Percentiles rank a stretch among this genome's conserved stretches.
These are phyloP conservation scores for Lactarius sanguifluus DNA, from an alignment of 768 basidiomycete species.

Conservation along the genomic window DNA sequence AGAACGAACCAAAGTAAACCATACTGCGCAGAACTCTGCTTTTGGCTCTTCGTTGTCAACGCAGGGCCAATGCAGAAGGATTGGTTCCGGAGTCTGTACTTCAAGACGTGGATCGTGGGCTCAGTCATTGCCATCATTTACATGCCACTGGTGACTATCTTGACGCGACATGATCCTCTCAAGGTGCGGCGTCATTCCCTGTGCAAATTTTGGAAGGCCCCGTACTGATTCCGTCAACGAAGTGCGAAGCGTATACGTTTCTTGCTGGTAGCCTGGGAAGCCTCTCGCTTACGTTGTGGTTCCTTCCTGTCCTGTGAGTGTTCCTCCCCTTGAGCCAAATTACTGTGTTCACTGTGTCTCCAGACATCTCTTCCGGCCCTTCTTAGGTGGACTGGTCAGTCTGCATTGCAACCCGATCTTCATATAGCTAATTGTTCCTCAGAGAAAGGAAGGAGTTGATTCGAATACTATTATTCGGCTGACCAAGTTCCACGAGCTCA, in stretches of 20 bases:
- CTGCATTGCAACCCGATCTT: slow-evolving; percentile 4
- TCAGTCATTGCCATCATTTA: slow-evolving; percentile 58
- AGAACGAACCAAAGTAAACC: slow-evolving; percentile 5
- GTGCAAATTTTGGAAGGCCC: background rate
- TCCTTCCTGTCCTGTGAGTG: slow-evolving; percentile 63
- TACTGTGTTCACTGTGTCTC: slow-evolving; percentile 10
- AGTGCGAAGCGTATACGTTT: slow-evolving; percentile 73
- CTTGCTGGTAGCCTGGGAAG: slow-evolving; percentile 69
- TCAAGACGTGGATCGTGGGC: slow-evolving; percentile 70
- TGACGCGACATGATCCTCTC: slow-evolving; percentile 57
- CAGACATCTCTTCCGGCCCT: slow-evolving; percentile 66
- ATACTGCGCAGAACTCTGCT: slow-evolving; percentile 63
- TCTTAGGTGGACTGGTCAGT: slow-evolving; percentile 59
- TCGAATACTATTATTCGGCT: slow-evolving; percentile 63
- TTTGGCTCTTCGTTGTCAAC: slow-evolving; percentile 83
- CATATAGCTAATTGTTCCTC: slow-evolving; percentile 3
- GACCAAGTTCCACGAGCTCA: slow-evolving; percentile 79
- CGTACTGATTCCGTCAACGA: slow-evolving; percentile 1
- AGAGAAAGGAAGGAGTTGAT: slow-evolving; percentile 67
- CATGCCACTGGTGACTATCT: slow-evolving; percentile 68
- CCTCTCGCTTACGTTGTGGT: slow-evolving; percentile 69
- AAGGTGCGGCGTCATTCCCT: slow-evolving; percentile 43
- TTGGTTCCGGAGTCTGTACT: slow-evolving; percentile 77
- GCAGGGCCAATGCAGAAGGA: slow-evolving; percentile 53
- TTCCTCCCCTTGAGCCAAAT: slow-evolving; percentile 17